Base-by-base conservation (phyloP, 2,329 filamentous ascomycete genomes). In the Balansia obtecta region DNA sequence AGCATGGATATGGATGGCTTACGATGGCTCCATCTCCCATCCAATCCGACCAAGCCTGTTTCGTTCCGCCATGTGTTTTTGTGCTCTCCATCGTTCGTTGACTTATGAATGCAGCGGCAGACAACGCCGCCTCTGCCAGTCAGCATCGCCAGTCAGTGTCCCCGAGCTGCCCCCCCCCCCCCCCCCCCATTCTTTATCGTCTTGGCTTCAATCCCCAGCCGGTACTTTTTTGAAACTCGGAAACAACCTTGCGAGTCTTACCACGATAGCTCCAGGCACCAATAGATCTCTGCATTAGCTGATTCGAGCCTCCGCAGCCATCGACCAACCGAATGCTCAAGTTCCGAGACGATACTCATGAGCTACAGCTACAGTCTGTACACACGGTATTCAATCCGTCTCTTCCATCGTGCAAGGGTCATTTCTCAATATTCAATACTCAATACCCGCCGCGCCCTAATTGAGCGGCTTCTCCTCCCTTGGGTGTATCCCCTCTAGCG, bases 251-350 rank as follows among this genome's bases (percentile, higher is more conserved):
- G 54, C 53, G 51, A 27, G 42, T 20, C 22, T 44, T 32, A 10
- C 42, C 34, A 37, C 4, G 4, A 44, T 13, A 2, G 42, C 42
- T 30, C 10, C 9, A 9, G 42, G 42, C 34, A 27, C 40, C 47
- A 5, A 27, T 44, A 27, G 32, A 41, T 27, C 27, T 44, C 27
- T 49, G 47, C 40, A 44, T 44, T 37, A 43, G 39, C 47, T 49
- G 39, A 11, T 37, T 38, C 18, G 30, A 49, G 54, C 51, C 41
- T 51, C 48, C 56, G 53, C 27, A 38, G 50, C 37, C 52, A 55
- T 57, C 54, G 56, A 50, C 61, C 61, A 67, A 65, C 61, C 64
- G 63, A 52, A 53, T 56, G 20, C 40, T 32, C 56, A 51, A 55
- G 55, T 57, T 58, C 53, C 56, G 52, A 27, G 27, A 41, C 53